Evolutionary conservation across 768 basidiomycete genomes (phyloP).

Genomic region (Collybia nuda): DNA sequence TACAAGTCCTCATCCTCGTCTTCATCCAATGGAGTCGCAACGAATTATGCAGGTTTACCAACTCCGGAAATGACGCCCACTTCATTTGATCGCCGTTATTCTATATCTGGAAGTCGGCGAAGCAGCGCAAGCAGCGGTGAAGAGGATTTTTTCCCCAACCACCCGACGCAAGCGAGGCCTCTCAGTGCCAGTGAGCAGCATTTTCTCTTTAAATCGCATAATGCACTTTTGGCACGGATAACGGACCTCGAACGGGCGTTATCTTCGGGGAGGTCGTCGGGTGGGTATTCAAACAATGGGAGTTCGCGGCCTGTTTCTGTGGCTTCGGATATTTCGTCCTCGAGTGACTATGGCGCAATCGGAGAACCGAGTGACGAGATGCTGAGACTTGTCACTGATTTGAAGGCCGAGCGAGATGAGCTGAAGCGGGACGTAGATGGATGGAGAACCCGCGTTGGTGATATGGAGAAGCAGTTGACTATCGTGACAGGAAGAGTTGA

Average conservation of each 20-base stretch:
- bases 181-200: slow-evolving; percentile 77
- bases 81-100: slow-evolving; percentile 43
- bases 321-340: slow-evolving; percentile 39
- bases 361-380: slow-evolving; percentile 73
- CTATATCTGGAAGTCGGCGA: slow-evolving; percentile 24
- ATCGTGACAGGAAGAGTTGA: slow-evolving; percentile 71
- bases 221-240: slow-evolving; percentile 79
- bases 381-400: slow-evolving; percentile 69
- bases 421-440: slow-evolving; percentile 86
- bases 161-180: slow-evolving; percentile 42
- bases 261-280: slow-evolving; percentile 39
- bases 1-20: slow-evolving; percentile 53
- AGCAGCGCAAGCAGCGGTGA: slow-evolving; percentile 32
- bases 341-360: slow-evolving; percentile 29
- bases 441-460: slow-evolving; percentile 76
- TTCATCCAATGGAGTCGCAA: slow-evolving; percentile 28
- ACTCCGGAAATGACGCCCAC: slow-evolving; percentile 78
- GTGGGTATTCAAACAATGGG: slow-evolving; percentile 28
- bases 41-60: slow-evolving; percentile 47
- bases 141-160: slow-evolving; percentile 42
- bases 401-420: slow-evolving; percentile 88
- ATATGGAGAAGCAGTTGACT: slow-evolving; percentile 69
- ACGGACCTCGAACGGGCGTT: slow-evolving; percentile 76
- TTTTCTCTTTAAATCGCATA: slow-evolving; percentile 85
- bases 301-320: slow-evolving; percentile 54